Base-by-base conservation (phyloP, 371 early-diverging fungal species). In the Rhizopus arrhizus region DNA sequence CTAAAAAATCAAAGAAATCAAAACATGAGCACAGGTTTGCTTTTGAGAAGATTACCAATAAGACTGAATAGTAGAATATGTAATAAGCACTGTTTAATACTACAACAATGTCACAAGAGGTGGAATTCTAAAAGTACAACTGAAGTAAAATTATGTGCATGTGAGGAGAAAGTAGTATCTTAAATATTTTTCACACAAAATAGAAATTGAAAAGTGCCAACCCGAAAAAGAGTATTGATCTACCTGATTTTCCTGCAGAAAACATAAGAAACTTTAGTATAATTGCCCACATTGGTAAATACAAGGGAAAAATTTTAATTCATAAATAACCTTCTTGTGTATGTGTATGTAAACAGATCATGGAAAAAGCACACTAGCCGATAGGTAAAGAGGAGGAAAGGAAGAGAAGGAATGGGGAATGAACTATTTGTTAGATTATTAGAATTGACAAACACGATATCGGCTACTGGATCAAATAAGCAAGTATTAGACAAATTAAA, bases 331-430 rank as follows among this genome's bases (percentile, higher is more conserved):
- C 8, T n/a, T 5, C 43, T 43, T 15, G n/a, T 43, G 5, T 4
- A 43, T 43, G 15, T 43, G 7, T 13, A 11, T 15, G 10, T 33
- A 12, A 33, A 34, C 6, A 64, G 93, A 95, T 75, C 96, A 95
- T 78, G 96, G 96, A 38, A 96, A 96, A 65, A 93, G 93, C 63
- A 97, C 98, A 4, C 78, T 97, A 31, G 96, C 98, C 0, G 97
- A 98, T 68, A 80, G 85, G 87, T 82, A 75, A 45, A 58, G 33
- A 31, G n/a, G 52, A 28, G 35, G 13, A 15, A 32, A 12, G 12
- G 7, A 13, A 29, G 5, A 50, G 33, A 55, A 31, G 0, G 12
- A 11, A 38, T 34, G 15, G 2, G 43, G 22, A 55, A 32, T 1
- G n/a, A 11, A 40, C 31, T 36, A 28, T 28, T 56, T 13, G 32